Evolutionary conservation across 495 filamentous ascomycete genomes (phyloP), one percentile per base, ranked within the genome.

Genomic region (Glonium stellatum): DNA sequence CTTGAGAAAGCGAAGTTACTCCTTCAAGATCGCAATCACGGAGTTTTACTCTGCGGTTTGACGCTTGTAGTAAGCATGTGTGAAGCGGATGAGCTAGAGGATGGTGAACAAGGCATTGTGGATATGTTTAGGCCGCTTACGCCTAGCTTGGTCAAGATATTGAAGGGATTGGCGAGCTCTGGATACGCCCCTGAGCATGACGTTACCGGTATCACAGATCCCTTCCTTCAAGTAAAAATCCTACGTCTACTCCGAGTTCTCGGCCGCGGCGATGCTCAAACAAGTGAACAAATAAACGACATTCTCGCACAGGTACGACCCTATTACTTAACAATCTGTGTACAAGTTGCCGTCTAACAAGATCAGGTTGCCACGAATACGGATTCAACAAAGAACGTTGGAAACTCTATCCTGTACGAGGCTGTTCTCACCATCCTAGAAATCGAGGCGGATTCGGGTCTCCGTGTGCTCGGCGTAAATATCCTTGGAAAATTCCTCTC

Each of bases 121-220:
- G 89, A 96, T 58, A 87, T 87, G 73, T 97, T 96, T 76, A 84
- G 89, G 64, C 89, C 89, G 39, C 80, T 96, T 61, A 85, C 82
- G 42, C 82, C 79, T 4, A 81, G 82, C 15, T 78, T 98, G n/a
- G 92, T 97, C 8, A 87, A 90, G 69, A 87, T 89, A 48, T 70
- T 98, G 67, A 98, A 97, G 79, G 84, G 86, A 2, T 73, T 98
- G 66, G 90, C 92, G 12, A 90, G 88, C 41, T 97, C 95, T 21
- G 95, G 95, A 37, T 98, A 97, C 75, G 92, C 93, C 5, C 95
- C 93, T 13, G 93, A 98, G 68, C 93, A 98, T 70, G 93, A 98
- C 70, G 93, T 98, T 11, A 95, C 91, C 13, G 93, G 93, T 19
- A 96, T 98, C 60, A 95, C 95, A 34, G 93, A 98, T 76, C 93